Base-by-base conservation (phyloP, 305 asterid species). In the Solanum hybrid region DNA sequence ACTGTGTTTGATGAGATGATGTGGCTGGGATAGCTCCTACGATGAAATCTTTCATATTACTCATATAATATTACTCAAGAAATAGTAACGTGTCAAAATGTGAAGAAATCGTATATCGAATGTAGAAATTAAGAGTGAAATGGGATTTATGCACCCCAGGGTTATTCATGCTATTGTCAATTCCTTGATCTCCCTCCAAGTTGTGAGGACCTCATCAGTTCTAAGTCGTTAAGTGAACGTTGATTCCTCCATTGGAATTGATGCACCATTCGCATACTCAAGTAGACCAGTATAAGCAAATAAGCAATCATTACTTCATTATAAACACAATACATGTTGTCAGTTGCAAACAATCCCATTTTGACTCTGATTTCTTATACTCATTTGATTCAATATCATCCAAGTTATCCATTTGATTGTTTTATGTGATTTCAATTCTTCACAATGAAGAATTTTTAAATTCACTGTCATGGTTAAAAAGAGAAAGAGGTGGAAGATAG, bases 281-380 rank as follows among this genome's bases (percentile, higher is more conserved):
- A 97, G 94, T 88, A 96, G 96, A 34, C 99, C 99, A 1, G 99
- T 96, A 89, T 97, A 97, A 64, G 69, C 24, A 17, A 3, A 56
- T 56, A 56, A 56, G 99, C 98, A 90, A 97, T 97, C 98, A 96
- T 97, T 22, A 98, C 99, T 60, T 99, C 99, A 20, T 97, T 97
- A 92, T 97, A 98, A 81, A 97, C 42, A 85, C 99, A 96, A 87
- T 97, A 97, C 81, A 56, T 20, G 10, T 56, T 56, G 69, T 56
- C 69, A 56, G 69, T 46, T 46, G 60, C 69, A 56, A 56, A 56
- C 24, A 56, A 56, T 56, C 69, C 24, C 69, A 60, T 60, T 20
- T 60, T 60, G 71, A 60, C 71, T 60, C 11, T 60, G 10, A 20
- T 60, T 20, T 60, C 26, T 20, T 17, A 20, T 60, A 20, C 11